Evolutionary conservation across 2,329 filamentous ascomycete genomes (phyloP), one percentile per base, ranked within the genome.

Genomic region (Fusarium foetens): DNA sequence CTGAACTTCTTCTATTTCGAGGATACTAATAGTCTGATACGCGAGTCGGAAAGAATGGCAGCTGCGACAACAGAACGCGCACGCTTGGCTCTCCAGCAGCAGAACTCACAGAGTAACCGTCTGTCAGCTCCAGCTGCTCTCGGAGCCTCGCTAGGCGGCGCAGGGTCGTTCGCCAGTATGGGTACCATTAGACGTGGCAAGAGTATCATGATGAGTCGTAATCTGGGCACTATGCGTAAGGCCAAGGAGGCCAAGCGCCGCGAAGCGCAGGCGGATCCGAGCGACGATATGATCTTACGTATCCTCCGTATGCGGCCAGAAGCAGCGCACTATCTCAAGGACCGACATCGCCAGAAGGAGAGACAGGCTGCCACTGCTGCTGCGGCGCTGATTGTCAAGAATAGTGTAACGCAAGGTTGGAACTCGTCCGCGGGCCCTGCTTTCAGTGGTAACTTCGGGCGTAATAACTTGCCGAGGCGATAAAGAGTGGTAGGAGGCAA

Each of bases 1-100:
- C 89, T 99, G 71, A 97, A 97, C 84, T 99, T 98, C 87, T 99
- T 98, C 86, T 99, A 99, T 85, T 97, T 96, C 79, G 95, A 98
- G 78, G 89, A 92, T 36, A 97, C 94, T 2, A 93, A 97, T 68
- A 95, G 93, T 76, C 88, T 99, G 17, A 94, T 98, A 76, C 92
- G 95, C 55, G 97, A 94, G n/a, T 97, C 94, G 6, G 96, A 99
- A 82, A 90, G 94, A 62, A 99, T 99, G 93, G 95, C 95, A 7
- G 92, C 93, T 5, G 94, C 94, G 43, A 97, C 93, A 8, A 92
- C 92, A 14, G 89, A 93, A 67, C 90, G 92, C 35, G 87, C 88
- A 21, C 92, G 97, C 78, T 89, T 92, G 75, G 91, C 95, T 77
- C 87, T 88, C 31, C 83, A 86, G 64, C 82, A 84, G 52, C 82